A percentile compares a stretch with the other conserved stretches of the same genome.
These are phyloP conservation scores for Vinca minor DNA, from an alignment of 257 asterid genomes.

Conservation along the genomic window DNA sequence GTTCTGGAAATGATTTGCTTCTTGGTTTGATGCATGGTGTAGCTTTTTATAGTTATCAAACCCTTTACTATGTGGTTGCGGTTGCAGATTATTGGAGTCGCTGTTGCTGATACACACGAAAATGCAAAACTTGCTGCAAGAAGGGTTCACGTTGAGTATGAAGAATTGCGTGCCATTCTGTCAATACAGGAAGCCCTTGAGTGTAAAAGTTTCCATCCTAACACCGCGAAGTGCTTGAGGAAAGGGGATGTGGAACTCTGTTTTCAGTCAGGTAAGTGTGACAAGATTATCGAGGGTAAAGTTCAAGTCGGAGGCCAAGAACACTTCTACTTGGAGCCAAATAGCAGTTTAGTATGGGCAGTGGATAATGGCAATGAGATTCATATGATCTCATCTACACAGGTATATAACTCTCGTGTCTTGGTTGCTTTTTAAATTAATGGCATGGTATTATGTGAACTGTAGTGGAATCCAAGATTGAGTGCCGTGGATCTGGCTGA, in stretches of 20 bases:
- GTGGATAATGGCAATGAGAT: constrained; percentile 89
- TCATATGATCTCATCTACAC: constrained; percentile 95
- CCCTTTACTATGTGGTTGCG: constrained; percentile 4
- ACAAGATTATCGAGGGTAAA: constrained; percentile 75
- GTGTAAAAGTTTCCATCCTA: constrained; percentile 68
- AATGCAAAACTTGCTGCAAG: constrained; percentile 84
- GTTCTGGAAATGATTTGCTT: no score
- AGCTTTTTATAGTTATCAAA: neutral
- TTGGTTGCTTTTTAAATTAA: neutral
- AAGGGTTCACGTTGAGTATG: constrained; percentile 64
- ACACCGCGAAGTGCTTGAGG: constrained; percentile 49
- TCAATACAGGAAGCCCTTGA: constrained; percentile 76
- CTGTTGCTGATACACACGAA: constrained; percentile 94
- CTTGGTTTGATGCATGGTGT: neutral
- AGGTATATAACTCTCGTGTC: constrained; percentile 32
- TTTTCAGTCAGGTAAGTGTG: constrained; percentile 67
- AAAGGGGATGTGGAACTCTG: constrained; percentile 68
- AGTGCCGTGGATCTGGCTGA: neutral
- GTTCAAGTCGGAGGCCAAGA: constrained; percentile 92
- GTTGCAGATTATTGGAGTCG: constrained; percentile 82
- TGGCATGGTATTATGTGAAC: neutral
- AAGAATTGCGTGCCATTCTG: constrained; percentile 76
- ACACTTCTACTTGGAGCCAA: constrained; percentile 94
- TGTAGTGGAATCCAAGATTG: neutral
- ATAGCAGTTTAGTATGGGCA: constrained; percentile 80